These are phyloP conservation scores for Salix brachista DNA, from an alignment of 345 rosid species.

Conservation along the genomic window DNA sequence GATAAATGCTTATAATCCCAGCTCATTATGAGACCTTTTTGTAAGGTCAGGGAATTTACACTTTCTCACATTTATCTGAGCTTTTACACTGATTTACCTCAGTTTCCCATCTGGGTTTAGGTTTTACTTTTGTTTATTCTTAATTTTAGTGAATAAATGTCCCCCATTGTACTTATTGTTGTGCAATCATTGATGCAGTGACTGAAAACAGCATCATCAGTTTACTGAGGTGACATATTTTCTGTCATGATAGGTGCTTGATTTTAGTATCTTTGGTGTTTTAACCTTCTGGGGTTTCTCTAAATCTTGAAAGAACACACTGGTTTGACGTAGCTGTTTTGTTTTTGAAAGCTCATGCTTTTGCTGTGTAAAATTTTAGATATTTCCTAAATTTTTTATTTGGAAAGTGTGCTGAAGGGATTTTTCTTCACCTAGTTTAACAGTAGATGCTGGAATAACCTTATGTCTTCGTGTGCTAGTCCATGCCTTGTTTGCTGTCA, in stretches of 20 bases:
- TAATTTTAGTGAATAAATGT: background rate
- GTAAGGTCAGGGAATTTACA: conserved; percentile 18
- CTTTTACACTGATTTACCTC: background rate
- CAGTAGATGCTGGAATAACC: too few relatives aligned
- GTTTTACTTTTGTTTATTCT: background rate
- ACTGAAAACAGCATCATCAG: background rate
- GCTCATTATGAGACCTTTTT: conserved; percentile 25
- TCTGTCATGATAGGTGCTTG: background rate
- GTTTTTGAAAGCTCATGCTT: too few relatives aligned
- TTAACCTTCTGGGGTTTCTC: background rate
- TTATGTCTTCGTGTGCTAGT: too few relatives aligned
- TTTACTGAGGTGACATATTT: background rate
- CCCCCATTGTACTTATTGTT: background rate
- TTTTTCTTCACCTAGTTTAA: too few relatives aligned
- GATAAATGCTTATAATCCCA: conserved; percentile 20
- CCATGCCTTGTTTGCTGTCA: too few relatives aligned
- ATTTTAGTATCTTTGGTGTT: background rate
- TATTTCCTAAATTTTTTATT: too few relatives aligned
- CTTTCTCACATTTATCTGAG: conserved; percentile 18
- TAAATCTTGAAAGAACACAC: too few relatives aligned
- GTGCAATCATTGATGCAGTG: background rate
- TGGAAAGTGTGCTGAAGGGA: too few relatives aligned
- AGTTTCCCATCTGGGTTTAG: background rate
- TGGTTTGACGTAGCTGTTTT: too few relatives aligned
- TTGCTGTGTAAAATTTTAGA: too few relatives aligned